Conservation (phyloP, 2,329 filamentous ascomycete genomes). For the Botryotinia narcissicola region DNA sequence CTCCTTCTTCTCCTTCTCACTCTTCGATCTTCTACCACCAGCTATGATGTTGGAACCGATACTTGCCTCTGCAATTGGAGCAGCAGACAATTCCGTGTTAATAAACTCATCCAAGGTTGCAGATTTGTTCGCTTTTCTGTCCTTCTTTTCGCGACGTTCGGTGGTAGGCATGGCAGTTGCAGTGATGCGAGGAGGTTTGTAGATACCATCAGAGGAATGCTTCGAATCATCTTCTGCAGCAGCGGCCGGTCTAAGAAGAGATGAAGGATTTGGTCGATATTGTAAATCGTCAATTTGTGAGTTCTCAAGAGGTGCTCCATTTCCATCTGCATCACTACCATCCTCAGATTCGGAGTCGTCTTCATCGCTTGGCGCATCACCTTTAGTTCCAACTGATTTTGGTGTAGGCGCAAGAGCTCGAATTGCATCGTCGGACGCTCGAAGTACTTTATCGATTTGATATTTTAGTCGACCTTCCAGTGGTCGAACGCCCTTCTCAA, state of each 20-base stretch:
- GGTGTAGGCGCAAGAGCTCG: constrained; percentile 18
- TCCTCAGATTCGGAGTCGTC: constrained; percentile 38
- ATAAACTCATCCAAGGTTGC: constrained; percentile 91
- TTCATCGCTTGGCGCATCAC: constrained; percentile 24
- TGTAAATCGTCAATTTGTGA: constrained; percentile 55
- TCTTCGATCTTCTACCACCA: constrained; percentile 77
- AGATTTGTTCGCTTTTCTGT: constrained; percentile 67
- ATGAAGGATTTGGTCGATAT: constrained; percentile 59
- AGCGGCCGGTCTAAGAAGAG: constrained; percentile 38
- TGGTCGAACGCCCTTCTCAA: constrained; percentile 89
- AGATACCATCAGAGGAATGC: constrained; percentile 64
- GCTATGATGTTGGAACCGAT: constrained; percentile 86
- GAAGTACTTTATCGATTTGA: constrained; percentile 91
- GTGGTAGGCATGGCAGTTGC: constrained; percentile 77
- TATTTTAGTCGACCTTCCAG: constrained; percentile 89
- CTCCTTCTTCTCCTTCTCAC: constrained; percentile 68
- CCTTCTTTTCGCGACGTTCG: constrained; percentile 49
- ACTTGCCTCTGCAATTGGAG: constrained; percentile 80
- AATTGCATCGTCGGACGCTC: constrained; percentile 67
- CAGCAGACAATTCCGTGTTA: constrained; percentile 74
- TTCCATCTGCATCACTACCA: constrained; percentile 36
- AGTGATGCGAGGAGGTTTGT: constrained; percentile 84
- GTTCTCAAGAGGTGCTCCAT: constrained; percentile 30
- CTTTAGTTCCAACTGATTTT: constrained; percentile 12
- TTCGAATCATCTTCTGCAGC: constrained; percentile 35